These are phyloP conservation scores for Fusarium buharicum DNA, from an alignment of 2,329 filamentous ascomycete species.

Conservation along the genomic window DNA sequence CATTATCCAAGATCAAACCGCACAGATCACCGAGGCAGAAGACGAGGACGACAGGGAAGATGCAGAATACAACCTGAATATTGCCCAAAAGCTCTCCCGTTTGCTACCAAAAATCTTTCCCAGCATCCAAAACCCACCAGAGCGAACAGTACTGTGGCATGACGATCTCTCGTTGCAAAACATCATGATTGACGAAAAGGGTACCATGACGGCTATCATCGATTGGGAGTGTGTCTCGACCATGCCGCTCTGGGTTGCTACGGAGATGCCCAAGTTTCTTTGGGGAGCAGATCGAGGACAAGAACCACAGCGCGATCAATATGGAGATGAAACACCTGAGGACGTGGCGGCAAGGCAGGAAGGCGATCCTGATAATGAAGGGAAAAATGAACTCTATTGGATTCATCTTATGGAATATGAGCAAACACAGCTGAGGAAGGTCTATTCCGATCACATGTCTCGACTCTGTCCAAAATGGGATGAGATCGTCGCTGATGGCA, in stretches of 20 bases:
- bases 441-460: conserved; percentile 47
- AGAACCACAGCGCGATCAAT: conserved; percentile 47
- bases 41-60: conserved; percentile 49
- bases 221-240: conserved; percentile 58
- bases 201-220: conserved; percentile 51
- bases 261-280: conserved; percentile 51
- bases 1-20: conserved; percentile 45
- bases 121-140: conserved; percentile 32
- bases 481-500: conserved; percentile 27
- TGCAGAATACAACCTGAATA: conserved; percentile 40
- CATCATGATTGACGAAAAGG: conserved; percentile 53
- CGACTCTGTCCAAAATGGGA: conserved; percentile 49
- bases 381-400: conserved; percentile 54
- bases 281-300: conserved; percentile 42
- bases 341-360: background rate
- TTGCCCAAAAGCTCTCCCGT: conserved; percentile 44
- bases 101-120: conserved; percentile 50
- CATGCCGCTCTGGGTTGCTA: conserved; percentile 53
- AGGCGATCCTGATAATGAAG: conserved; percentile 46
- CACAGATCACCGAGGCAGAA: conserved; percentile 32
- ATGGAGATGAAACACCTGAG: conserved; percentile 44
- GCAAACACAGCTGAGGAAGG: conserved; percentile 50
- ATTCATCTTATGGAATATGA: conserved; percentile 55
- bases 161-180: conserved; percentile 53
- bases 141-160: conserved; percentile 50